Percentiles rank a stretch among this genome's conserved stretches.
Conservation (phyloP, 306 rosid genomes). For the Dalbergia cultrata region DNA sequence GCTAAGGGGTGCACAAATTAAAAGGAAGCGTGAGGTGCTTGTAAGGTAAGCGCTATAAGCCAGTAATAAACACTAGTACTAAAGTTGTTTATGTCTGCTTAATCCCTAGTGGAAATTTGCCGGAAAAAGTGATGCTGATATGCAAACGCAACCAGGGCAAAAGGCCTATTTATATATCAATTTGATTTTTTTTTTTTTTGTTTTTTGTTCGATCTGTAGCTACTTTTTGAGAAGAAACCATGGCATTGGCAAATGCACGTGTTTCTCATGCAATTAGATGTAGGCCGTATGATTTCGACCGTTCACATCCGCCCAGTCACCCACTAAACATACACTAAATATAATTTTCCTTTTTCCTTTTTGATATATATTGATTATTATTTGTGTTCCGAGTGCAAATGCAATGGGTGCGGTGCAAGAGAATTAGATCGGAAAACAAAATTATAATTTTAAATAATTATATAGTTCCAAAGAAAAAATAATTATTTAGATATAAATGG, state of each 20-base stretch:
- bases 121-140: conserved; percentile 1
- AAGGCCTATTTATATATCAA: background rate
- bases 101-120: conserved; percentile 17
- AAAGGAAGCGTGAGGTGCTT: no score
- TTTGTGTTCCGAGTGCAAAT: no score
- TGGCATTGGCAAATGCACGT: background rate
- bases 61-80: background rate
- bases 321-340: background rate
- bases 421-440: no score
- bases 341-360: no score
- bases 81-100: background rate
- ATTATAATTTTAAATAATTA: no score
- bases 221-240: background rate
- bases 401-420: no score
- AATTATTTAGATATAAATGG: no score
- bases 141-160: background rate
- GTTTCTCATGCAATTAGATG: conserved; percentile 7
- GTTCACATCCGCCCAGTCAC: background rate
- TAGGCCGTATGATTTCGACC: background rate
- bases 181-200: background rate
- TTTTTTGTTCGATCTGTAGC: no score
- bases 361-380: no score
- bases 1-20: background rate
- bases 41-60: background rate
- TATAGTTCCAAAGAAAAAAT: no score